Conservation (phyloP, 805 yeast genomes). For the Lipomyces anomalus region DNA sequence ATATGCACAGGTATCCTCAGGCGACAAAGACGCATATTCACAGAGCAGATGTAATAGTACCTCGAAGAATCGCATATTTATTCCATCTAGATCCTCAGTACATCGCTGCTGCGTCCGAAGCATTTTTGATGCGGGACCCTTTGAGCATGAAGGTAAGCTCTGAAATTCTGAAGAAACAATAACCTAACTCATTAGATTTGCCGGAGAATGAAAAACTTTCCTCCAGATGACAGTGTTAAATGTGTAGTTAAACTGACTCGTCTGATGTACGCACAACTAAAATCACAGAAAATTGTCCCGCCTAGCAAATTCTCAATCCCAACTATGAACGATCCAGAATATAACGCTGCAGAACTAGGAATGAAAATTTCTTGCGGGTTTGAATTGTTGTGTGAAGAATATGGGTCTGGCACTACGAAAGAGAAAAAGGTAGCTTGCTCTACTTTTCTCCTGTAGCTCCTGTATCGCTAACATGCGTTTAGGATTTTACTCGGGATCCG, state of each 20-base stretch:
- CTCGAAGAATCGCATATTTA: conserved; percentile 26
- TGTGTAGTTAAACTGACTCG: conserved; percentile 24
- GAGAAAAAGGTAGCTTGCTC: not conserved
- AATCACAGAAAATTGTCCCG: conserved; percentile 19
- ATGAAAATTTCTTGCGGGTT: conserved; percentile 27
- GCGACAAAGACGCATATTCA: conserved; percentile 21
- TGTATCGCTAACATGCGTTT: not conserved
- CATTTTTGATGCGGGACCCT: conserved; percentile 24
- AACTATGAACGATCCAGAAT: conserved; percentile 2
- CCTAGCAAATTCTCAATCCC: conserved; percentile 17
- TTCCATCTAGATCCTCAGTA: conserved; percentile 21
- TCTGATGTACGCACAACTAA: conserved; percentile 25
- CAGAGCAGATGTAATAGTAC: conserved; percentile 21
- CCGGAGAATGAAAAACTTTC: conserved; percentile 18
- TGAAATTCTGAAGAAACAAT: too few relatives aligned
- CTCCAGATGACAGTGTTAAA: conserved; percentile 23
- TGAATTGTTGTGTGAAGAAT: conserved; percentile 22
- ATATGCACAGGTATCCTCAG: conserved; percentile 21
- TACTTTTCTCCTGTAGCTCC: too few relatives aligned
- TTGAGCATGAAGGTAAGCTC: conserved; percentile 11
- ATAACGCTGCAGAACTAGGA: conserved; percentile 23
- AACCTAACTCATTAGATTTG: too few relatives aligned
- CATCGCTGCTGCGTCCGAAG: conserved; percentile 26
- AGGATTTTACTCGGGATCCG: conserved; percentile 10
- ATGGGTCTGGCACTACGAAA: conserved; percentile 3